These are phyloP conservation scores for Rhododendron vialii DNA, from an alignment of 148 eudicot species.

Conservation along the genomic window DNA sequence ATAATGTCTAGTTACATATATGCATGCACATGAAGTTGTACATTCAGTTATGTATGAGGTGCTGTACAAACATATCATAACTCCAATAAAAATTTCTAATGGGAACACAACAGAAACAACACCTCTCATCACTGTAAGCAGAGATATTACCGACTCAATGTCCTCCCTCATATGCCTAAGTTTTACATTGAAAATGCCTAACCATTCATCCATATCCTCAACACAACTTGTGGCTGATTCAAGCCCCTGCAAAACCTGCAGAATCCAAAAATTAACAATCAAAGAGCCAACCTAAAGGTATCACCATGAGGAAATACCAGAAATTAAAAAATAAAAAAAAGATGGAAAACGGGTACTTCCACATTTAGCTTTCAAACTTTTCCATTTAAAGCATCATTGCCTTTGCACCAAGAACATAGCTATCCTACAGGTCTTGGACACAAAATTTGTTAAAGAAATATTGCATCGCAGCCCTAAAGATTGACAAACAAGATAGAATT, in stretches of 20 bases:
- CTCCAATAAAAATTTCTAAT: background rate
- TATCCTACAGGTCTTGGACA: background rate
- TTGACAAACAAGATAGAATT: background rate
- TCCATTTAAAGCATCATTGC: background rate
- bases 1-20: background rate
- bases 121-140: background rate
- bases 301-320: background rate
- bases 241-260: conserved; percentile 86
- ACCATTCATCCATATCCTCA: conserved; percentile 99
- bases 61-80: background rate
- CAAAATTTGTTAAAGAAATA: background rate
- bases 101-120: conserved; percentile 10
- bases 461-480: background rate
- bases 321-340: background rate
- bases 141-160: conserved; percentile 75
- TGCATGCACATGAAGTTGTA: background rate
- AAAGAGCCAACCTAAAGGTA: conserved; percentile 2
- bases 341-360: background rate
- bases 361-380: background rate
- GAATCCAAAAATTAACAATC: conserved; percentile 9
- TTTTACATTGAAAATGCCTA: conserved; percentile 87
- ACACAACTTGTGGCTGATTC: conserved; percentile 67
- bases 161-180: conserved; percentile 98
- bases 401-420: conserved; percentile 2
- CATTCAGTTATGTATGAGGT: background rate